Conservation (phyloP, 768 basidiomycete species). For the Rhodotorula toruloides region DNA sequence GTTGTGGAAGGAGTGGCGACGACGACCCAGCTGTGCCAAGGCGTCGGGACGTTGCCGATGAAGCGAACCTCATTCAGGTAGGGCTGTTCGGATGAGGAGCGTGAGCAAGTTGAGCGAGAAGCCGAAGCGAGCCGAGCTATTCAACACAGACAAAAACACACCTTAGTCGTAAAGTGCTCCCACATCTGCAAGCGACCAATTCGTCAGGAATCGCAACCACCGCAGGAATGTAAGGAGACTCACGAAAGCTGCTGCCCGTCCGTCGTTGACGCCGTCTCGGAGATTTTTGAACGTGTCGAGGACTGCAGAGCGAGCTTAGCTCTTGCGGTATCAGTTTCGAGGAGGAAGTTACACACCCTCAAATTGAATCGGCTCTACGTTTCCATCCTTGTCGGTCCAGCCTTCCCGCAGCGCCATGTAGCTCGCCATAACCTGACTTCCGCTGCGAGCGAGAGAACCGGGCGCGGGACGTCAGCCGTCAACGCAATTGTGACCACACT, state of each 20-base stretch:
- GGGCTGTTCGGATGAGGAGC: constrained; percentile 1
- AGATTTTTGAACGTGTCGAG: constrained; percentile 71
- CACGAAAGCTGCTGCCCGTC: constrained; percentile 79
- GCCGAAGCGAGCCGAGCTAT: constrained; percentile 67
- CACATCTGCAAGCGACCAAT: constrained; percentile 18
- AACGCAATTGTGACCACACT: not conserved
- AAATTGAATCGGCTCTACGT: constrained; percentile 42
- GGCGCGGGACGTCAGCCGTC: too few relatives aligned
- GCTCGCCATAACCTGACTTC: constrained; percentile 90
- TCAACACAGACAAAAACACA: constrained; percentile 75
- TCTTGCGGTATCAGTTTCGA: too few relatives aligned
- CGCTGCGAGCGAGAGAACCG: constrained; percentile 55
- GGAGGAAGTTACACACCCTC: constrained; percentile 36
- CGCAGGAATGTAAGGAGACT: not conserved
- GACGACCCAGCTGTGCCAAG: constrained; percentile 96
- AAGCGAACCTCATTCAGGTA: constrained; percentile 34
- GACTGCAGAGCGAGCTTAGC: constrained; percentile 50
- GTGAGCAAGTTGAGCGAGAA: not conserved
- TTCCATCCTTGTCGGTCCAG: constrained; percentile 54
- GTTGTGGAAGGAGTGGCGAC: constrained; percentile 49
- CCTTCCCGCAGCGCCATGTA: constrained; percentile 86
- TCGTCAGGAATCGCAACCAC: not conserved
- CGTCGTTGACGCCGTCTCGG: constrained; percentile 79
- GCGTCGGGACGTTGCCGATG: constrained; percentile 56
- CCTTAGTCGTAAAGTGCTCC: constrained; percentile 66